These are phyloP conservation scores for Lodderomyces parapsilosis DNA, from an alignment of 1,139 yeast species.

Conservation along the genomic window DNA sequence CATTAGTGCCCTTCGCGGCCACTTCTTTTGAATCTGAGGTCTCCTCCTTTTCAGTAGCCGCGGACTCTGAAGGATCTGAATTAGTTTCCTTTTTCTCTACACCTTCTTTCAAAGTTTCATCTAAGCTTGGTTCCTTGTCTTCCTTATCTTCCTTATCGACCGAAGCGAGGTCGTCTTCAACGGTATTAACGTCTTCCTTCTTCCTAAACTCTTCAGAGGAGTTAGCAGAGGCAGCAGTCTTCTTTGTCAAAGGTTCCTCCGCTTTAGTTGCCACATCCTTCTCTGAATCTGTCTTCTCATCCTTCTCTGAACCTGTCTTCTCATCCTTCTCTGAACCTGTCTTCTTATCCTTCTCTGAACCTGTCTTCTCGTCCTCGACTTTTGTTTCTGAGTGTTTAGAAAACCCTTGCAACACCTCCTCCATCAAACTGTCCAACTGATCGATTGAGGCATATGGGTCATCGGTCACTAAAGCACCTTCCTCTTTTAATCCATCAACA, in stretches of 20 bases:
- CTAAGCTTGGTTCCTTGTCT: no score
- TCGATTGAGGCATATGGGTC: constrained; percentile 45
- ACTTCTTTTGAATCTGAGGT: constrained; percentile 5
- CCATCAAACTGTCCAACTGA: constrained; percentile 42
- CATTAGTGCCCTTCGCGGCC: not conserved
- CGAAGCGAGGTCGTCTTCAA: not conserved
- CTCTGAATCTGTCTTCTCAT: constrained; percentile 3
- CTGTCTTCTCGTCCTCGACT: no score
- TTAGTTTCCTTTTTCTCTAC: no score
- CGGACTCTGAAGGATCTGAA: no score
- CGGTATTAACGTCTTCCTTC: not conserved
- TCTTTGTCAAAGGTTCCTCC: constrained; percentile 1
- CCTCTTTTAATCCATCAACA: constrained; percentile 37
- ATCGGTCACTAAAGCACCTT: constrained; percentile 48
- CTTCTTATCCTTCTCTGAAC: not conserved
- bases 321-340: constrained; percentile 2
- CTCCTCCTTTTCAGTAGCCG: constrained; percentile 1
- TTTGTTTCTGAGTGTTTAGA: constrained; percentile 1
- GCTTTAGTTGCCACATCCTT: constrained; percentile 1
- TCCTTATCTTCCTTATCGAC: not conserved
- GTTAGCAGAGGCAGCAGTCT: not conserved
- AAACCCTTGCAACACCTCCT: constrained; percentile 32
- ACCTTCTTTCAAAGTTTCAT: no score
- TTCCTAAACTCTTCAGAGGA: not conserved
- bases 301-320: not conserved